Conservation (phyloP, 768 basidiomycete species). For the Glaciozyma antarctica region DNA sequence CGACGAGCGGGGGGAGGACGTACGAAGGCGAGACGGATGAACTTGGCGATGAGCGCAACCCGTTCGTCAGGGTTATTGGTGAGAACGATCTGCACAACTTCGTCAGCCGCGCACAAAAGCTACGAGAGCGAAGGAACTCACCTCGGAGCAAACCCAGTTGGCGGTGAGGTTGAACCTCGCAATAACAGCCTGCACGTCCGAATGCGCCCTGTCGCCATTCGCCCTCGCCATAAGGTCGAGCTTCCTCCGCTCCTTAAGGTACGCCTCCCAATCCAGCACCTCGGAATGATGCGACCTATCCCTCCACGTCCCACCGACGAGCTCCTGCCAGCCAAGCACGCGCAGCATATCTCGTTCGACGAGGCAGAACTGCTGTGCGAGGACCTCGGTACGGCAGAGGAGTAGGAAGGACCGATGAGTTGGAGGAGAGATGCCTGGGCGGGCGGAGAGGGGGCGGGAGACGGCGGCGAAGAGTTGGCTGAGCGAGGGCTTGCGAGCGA, state of each 20-base stretch:
- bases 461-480: background rate
- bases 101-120: background rate
- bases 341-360: conserved; percentile 82
- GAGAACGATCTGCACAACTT: conserved; percentile 48
- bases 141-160: conserved; percentile 67
- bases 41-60: conserved; percentile 58
- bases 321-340: conserved; percentile 74
- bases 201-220: conserved; percentile 7
- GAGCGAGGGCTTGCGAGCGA: background rate
- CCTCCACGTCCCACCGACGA: conserved; percentile 44
- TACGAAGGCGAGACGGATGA: conserved; percentile 36
- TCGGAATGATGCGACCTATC: conserved; percentile 41
- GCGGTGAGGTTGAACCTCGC: conserved; percentile 77
- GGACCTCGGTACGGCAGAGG: conserved; percentile 49
- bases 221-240: conserved; percentile 45
- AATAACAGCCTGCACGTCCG: conserved; percentile 46
- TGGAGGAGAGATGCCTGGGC: conserved; percentile 36
- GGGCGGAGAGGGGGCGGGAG: conserved; percentile 2
- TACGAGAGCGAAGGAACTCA: background rate
- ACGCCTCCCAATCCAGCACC: conserved; percentile 73
- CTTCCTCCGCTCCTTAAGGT: conserved; percentile 61
- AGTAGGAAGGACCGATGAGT: conserved; percentile 64
- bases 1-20: background rate
- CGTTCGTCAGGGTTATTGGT: conserved; percentile 54
- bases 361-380: conserved; percentile 73